Conservation (phyloP, 2,329 filamentous ascomycete genomes). For the Botrytis byssoidea region DNA sequence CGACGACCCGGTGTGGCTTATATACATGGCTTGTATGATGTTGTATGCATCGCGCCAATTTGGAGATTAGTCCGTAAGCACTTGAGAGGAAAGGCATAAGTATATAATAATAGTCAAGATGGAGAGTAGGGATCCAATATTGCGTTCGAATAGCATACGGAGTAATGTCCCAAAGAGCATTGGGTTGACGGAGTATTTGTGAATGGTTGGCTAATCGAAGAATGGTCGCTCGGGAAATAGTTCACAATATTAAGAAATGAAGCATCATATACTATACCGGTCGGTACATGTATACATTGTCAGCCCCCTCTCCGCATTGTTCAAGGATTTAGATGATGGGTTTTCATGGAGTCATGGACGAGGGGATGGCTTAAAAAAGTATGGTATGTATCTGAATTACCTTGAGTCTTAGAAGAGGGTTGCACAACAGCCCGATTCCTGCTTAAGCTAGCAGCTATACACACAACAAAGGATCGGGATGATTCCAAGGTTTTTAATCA, state of each 20-base stretch:
- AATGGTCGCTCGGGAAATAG: slow-evolving; percentile 11
- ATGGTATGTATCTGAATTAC: slow-evolving; percentile 12
- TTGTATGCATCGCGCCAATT: slow-evolving; percentile 14
- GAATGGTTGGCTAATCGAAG: slow-evolving; percentile 2
- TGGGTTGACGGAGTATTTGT: neutral
- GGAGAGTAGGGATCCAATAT: neutral
- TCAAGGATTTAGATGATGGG: slow-evolving; percentile 5
- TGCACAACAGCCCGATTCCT: slow-evolving; percentile 7
- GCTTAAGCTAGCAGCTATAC: neutral
- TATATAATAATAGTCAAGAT: neutral
- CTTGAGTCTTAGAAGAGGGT: slow-evolving; percentile 15
- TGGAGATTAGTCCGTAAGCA: neutral
- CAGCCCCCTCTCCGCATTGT: slow-evolving; percentile 16
- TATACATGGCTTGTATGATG: neutral
- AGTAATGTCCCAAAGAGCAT: neutral
- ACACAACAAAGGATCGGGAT: neutral
- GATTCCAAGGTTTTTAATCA: neutral
- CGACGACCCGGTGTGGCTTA: slow-evolving; percentile 14
- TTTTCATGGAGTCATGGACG: neutral
- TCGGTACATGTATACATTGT: neutral
- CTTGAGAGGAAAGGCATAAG: neutral
- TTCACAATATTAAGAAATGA: neutral
- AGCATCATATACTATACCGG: neutral
- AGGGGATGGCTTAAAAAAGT: neutral
- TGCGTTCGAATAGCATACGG: neutral